Evolutionary conservation across 192 early-diverging fungal species (phyloP), one percentile per base, ranked within the genome.

Genomic region (Gigaspora rosea): DNA sequence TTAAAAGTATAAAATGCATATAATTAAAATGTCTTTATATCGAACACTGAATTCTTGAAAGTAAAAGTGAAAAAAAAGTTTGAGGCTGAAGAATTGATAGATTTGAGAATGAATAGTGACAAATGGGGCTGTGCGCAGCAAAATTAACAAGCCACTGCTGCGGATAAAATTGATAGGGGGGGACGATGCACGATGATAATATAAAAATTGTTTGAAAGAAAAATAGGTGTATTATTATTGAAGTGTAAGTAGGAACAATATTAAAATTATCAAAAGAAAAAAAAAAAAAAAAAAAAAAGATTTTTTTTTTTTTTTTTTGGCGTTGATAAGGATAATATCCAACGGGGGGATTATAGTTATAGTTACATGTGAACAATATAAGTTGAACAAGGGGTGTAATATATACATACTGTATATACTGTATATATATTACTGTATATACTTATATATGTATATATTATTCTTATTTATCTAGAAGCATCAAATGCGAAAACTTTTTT

Each of bases 131-230:
- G 63, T 65, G 35, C 63, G 63, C 63, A 65, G 63, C 36, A 65
- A 65, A 18, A 65, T 65, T 65, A 65, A 61, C 58, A 46, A 62
- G 61, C 36, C 63, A 65, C 63, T 46, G 36, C 63, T 65, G 58
- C 58, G 58, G 58, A 61, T 61, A 10, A 2, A 61, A 61, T 61
- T 61, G 58, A 61, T 61, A 32, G 58, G 58, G 58, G 58, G 32
- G 32, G 13, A 32, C n/a, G 32, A 27, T 32, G 10, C 20, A 46
- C 33, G 36, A 65, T 36, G 27, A 46, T 54, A 54, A 16, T 54
- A 18, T 54, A 56, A 56, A 18, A 18, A 56, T 18, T 54, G 16
- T 54, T 54, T 56, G 11, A 56, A n/a, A 15, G 18, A 56, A 56
- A 18, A 18, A 56, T 56, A n/a, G 52, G 52, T n/a, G 52, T 56